These are phyloP conservation scores for Talaromyces thailandensis DNA, from an alignment of 495 filamentous ascomycete genomes.

Conservation along the genomic window DNA sequence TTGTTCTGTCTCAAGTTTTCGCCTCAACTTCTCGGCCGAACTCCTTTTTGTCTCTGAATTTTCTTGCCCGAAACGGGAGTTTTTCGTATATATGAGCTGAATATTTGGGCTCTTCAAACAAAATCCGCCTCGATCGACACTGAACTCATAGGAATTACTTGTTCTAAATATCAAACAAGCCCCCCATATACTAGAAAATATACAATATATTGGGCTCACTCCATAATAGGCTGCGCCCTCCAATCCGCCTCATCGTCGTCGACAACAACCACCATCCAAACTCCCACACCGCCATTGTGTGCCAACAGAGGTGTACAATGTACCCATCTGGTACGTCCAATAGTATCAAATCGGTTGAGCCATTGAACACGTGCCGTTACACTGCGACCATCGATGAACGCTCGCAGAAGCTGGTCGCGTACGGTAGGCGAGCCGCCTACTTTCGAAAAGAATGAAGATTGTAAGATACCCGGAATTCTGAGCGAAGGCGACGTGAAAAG, in stretches of 20 bases:
- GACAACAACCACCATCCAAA: constrained; percentile 56
- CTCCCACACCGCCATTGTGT: constrained; percentile 46
- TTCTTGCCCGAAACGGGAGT: neutral
- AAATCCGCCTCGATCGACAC: neutral
- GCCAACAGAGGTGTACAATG: constrained; percentile 54
- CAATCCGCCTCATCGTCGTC: constrained; percentile 26
- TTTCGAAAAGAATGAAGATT: constrained; percentile 48
- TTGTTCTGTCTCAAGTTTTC: neutral
- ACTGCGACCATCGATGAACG: constrained; percentile 48
- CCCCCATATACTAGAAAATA: neutral
- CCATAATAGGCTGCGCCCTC: neutral
- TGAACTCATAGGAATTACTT: neutral
- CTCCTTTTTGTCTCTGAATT: neutral
- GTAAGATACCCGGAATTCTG: constrained; percentile 50
- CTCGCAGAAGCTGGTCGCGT: constrained; percentile 44
- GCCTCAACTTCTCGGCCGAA: neutral
- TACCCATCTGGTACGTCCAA: constrained; percentile 47
- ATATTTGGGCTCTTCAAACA: neutral
- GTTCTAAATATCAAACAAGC: neutral
- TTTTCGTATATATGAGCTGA: neutral
- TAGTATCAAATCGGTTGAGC: constrained; percentile 32
- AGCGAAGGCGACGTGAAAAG: constrained; percentile 56
- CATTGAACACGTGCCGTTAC: constrained; percentile 58
- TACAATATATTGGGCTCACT: neutral
- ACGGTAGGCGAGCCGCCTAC: constrained; percentile 45